These are phyloP conservation scores for Closterium sp. DNA, from an alignment of 139 green algal species.

Conservation along the genomic window DNA sequence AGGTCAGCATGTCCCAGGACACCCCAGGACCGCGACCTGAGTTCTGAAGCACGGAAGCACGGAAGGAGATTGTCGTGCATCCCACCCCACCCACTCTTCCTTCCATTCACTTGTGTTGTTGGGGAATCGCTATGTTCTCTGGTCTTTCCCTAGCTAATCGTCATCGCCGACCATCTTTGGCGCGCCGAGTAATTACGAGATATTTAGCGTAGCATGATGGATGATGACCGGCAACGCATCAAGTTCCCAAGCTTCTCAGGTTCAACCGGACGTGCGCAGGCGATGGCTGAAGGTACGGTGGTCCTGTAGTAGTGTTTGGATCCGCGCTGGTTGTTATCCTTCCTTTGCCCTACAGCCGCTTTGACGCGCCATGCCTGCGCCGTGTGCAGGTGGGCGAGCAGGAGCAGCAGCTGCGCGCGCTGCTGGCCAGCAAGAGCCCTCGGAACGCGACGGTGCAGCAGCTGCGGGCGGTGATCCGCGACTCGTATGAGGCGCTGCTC, in stretches of 20 bases:
- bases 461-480: conserved; percentile 18
- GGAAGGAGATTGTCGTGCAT: too few species aligned
- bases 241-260: neutral
- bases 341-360: too few species aligned
- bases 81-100: too few species aligned
- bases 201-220: neutral
- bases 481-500: conserved; percentile 40
- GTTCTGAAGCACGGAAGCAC: too few species aligned
- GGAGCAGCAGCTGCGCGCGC: conserved; percentile 29
- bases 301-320: neutral
- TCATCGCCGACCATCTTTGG: neutral
- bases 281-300: neutral
- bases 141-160: neutral
- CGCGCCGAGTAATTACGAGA: neutral
- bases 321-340: neutral
- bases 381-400: conserved; percentile 20
- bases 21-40: too few species aligned
- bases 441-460: conserved; percentile 16
- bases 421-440: conserved; percentile 23
- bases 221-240: neutral
- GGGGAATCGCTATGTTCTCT: too few species aligned
- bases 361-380: too few species aligned
- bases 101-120: too few species aligned
- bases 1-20: too few species aligned
- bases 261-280: neutral